Base-by-base conservation (phyloP, 257 asterid species). In the Nicotiana obtusifolia region DNA sequence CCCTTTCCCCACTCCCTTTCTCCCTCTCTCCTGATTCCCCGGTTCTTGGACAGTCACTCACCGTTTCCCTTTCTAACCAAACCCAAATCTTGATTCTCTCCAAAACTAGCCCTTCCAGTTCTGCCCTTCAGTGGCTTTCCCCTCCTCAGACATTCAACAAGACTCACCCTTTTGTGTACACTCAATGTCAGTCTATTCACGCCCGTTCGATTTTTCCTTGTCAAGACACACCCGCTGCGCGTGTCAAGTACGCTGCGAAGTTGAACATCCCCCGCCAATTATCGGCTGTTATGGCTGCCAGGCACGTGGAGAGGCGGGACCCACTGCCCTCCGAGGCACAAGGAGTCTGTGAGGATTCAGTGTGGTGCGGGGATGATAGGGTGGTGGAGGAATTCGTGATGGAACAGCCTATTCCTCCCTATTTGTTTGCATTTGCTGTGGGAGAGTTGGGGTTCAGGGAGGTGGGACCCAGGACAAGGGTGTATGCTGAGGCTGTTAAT, bases 161-260 rank as follows among this genome's bases (percentile, higher is more conserved):
- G 81, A 64, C 90, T 0, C 86, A 83, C 47, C 97, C 99, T 11
- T 95, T 94, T 69, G 97, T 95, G 4, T 95, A 92, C 82, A 95
- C 99, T 19, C 99, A 95, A 56, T 95, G 99, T 78, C 98, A 95
- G 81, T 53, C 99, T 64, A 95, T 95, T 80, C 98, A 95, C 80
- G 99, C 98, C 24, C 84, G 99, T 84, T 95, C 99, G 9, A 90
- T 95, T 56, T 95, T 95, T 90, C 99, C 99, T 41, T 95, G 98
- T 85, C 99, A 95, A 66, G 99, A 95, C 31, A 94, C 99, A 28
- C 99, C 99, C 1, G 98, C 95, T 1, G 97, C 97, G 7, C 93
- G 99, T 26, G 83, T 92, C 59, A 84, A 86, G 20, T 95, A 90
- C 79, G 33, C 92, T 15, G 97, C 97, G 11, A 91, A 88, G 54